These are phyloP conservation scores for Capillidium heterosporum DNA, from an alignment of 371 early-diverging fungal species.

Conservation along the genomic window DNA sequence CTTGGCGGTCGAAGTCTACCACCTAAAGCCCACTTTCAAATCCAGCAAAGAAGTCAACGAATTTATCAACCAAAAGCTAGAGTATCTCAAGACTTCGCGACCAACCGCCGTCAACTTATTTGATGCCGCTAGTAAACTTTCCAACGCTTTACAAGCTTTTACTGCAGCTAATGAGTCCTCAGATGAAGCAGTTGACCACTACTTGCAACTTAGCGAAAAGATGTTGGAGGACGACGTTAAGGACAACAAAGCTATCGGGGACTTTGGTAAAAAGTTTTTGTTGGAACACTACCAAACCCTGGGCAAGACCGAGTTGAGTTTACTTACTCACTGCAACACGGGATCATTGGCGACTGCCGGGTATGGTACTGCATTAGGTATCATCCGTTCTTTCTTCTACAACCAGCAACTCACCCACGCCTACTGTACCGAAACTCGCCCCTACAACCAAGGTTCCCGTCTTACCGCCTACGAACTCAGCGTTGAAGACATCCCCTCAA, in stretches of 20 bases:
- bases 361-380: constrained; percentile 74
- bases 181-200: constrained; percentile 26
- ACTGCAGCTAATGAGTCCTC: constrained; percentile 11
- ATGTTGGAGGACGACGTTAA: constrained; percentile 74
- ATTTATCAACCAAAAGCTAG: constrained; percentile 42
- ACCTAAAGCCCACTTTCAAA: constrained; percentile 4
- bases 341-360: constrained; percentile 77
- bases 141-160: constrained; percentile 15
- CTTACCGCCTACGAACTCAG: constrained; percentile 89
- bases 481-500: constrained; percentile 78
- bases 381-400: constrained; percentile 60
- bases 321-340: constrained; percentile 93
- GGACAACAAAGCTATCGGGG: constrained; percentile 80
- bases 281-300: constrained; percentile 6
- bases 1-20: constrained; percentile 61
- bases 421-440: constrained; percentile 90
- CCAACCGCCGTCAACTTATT: constrained; percentile 95
- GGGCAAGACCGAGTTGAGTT: constrained; percentile 23
- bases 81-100: constrained; percentile 70
- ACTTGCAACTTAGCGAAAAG: constrained; percentile 53
- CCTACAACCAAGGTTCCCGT: constrained; percentile 91
- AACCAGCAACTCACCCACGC: constrained; percentile 44
- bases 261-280: constrained; percentile 52
- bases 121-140: constrained; percentile 68
- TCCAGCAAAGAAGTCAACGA: constrained; percentile 17